A percentile compares a stretch with the other conserved stretches of the same genome.
Evolutionary conservation across 345 rosid species (phyloP).

Genomic region (Salix suchowensis): DNA sequence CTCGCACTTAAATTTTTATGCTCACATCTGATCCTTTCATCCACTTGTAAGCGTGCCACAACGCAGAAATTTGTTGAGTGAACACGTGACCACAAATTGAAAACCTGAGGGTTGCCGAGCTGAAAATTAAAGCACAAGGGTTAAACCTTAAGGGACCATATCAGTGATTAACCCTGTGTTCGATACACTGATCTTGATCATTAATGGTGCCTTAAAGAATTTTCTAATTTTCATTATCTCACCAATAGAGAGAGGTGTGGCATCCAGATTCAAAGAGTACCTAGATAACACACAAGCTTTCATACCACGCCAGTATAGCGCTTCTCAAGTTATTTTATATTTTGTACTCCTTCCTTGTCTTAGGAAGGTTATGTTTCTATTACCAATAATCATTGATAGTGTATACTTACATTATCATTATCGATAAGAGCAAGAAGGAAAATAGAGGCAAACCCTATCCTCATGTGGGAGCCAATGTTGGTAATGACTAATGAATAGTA

Average conservation of each 20-base stretch:
- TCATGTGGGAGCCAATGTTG: slow-evolving; percentile 14
- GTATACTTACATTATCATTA: background rate
- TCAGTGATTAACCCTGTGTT: background rate
- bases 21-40: background rate
- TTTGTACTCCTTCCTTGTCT: background rate
- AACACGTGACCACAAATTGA: background rate
- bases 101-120: background rate
- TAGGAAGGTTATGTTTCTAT: background rate
- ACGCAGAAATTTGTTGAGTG: background rate
- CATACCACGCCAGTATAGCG: background rate
- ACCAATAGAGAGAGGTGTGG: background rate
- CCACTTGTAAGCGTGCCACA: background rate
- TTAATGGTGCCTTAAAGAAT: background rate
- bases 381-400: background rate
- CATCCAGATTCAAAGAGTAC: background rate
- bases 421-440: background rate
- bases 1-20: background rate
- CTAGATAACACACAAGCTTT: background rate
- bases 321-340: background rate
- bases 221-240: background rate
- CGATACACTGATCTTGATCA: background rate
- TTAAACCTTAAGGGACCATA: background rate
- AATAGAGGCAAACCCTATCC: slow-evolving; percentile 9
- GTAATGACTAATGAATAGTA: background rate
- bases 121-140: background rate